These are phyloP conservation scores for Pseudocercospora cruenta DNA, from an alignment of 2,329 filamentous ascomycete genomes.

Conservation along the genomic window DNA sequence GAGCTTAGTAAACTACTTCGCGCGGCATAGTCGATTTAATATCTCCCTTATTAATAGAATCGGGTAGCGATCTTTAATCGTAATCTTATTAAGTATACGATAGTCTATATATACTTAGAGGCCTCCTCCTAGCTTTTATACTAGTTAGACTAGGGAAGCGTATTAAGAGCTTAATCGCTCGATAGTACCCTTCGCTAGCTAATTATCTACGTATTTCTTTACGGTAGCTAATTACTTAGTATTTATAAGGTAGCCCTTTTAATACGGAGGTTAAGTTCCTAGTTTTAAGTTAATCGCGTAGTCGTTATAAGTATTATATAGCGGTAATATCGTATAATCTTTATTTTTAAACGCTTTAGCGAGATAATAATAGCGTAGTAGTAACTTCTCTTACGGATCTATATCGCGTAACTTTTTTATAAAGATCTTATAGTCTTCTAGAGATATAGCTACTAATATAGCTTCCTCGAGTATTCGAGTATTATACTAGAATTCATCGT, in stretches of 20 bases:
- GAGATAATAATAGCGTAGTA: not conserved
- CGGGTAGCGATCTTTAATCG: not conserved
- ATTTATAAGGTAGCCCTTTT: not conserved
- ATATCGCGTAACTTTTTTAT: not conserved
- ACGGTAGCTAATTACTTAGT: not conserved
- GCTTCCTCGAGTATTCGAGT: not conserved
- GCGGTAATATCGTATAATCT: not conserved
- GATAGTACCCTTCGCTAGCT: not conserved
- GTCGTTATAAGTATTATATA: not conserved
- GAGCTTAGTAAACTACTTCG: not conserved
- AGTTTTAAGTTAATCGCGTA: not conserved
- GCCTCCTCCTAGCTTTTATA: not conserved
- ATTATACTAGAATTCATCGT: not conserved
- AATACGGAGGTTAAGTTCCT: not conserved
- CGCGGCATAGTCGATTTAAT: not conserved
- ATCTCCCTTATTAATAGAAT: not conserved
- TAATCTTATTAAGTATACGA: not conserved
- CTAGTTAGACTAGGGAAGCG: not conserved
- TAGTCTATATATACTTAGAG: not conserved
- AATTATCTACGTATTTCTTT: not conserved
- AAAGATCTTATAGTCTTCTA: not conserved
- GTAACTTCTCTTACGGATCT: not conserved
- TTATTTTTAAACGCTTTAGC: not conserved
- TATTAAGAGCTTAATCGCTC: not conserved
- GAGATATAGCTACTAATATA: not conserved